Conservation (phyloP, 352 stramenopile genomes). For the Pythium brassicae region DNA sequence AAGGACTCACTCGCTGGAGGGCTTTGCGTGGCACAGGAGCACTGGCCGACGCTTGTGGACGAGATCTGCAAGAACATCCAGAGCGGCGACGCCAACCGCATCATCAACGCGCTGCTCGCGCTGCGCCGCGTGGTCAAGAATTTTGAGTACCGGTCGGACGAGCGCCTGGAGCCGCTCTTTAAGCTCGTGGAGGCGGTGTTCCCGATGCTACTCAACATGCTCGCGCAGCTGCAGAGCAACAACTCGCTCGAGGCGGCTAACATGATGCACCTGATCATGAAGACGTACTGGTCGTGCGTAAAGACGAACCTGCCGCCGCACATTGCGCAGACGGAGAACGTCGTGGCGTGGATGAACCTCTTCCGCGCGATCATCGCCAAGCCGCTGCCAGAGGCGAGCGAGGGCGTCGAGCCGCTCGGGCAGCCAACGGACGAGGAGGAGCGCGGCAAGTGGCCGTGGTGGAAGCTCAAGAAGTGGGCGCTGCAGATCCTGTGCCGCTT, state of each 20-base stretch:
- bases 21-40: conserved; percentile 22
- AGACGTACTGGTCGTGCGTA: conserved; percentile 97
- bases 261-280: conserved; percentile 94
- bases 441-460: conserved; percentile 93
- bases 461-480: conserved; percentile 99
- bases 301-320: conserved; percentile 92
- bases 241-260: conserved; percentile 91
- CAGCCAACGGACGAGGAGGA: conserved; percentile 92
- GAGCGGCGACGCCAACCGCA: conserved; percentile 78
- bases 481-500: conserved; percentile 96
- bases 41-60: conserved; percentile 91
- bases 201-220: conserved; percentile 91
- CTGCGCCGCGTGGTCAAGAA: conserved; percentile 96
- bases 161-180: conserved; percentile 85
- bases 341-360: conserved; percentile 93
- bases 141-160: conserved; percentile 96
- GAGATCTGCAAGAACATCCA: conserved; percentile 90
- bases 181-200: conserved; percentile 92
- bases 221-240: conserved; percentile 77
- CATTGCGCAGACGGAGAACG: conserved; percentile 77
- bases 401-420: conserved; percentile 68
- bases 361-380: conserved; percentile 87
- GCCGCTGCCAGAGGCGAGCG: conserved; percentile 85
- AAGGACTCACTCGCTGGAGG: neutral
- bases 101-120: conserved; percentile 91